phyloP scores from a whole-genome alignment of 2,329 filamentous ascomycete genomes.

The Apiospora malaysiana region DNA sequence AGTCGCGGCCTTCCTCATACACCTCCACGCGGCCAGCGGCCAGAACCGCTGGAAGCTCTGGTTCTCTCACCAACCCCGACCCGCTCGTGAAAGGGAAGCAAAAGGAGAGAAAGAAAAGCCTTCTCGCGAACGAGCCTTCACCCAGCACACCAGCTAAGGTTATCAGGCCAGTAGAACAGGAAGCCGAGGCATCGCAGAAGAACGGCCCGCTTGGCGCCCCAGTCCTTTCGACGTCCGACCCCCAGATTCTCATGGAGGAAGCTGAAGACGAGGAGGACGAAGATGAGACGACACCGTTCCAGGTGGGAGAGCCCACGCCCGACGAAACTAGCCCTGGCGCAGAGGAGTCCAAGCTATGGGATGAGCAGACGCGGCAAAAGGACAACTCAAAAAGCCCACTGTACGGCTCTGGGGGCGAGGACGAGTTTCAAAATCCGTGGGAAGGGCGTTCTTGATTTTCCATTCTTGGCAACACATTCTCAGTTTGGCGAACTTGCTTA shows the following conservation, averaged over 20 bases:
- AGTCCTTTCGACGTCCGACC: constrained; percentile 38
- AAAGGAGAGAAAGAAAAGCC: constrained; percentile 37
- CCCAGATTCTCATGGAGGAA: constrained; percentile 41
- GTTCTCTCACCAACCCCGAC: constrained; percentile 37
- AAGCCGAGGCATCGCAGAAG: constrained; percentile 37
- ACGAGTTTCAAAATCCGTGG: constrained; percentile 57
- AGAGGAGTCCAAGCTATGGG: constrained; percentile 26
- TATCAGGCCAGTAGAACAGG: constrained; percentile 32
- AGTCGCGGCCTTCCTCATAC: constrained; percentile 32
- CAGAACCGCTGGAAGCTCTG: constrained; percentile 27
- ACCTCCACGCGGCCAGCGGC: constrained; percentile 22
- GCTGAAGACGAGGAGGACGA: constrained; percentile 40
- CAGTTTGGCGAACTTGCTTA: constrained; percentile 14
- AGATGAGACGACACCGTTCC: constrained; percentile 34
- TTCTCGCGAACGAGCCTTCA: constrained; percentile 22
- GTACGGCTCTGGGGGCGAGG: constrained; percentile 38
- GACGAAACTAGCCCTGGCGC: constrained; percentile 29
- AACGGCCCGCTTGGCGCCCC: constrained; percentile 41
- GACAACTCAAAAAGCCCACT: constrained; percentile 26
- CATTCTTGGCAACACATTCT: not conserved
- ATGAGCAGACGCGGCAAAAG: not conserved
- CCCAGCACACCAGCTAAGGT: constrained; percentile 26
- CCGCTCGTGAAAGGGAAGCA: constrained; percentile 40
- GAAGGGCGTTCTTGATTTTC: constrained; percentile 26
- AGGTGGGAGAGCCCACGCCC: constrained; percentile 32